Base-by-base conservation (phyloP, 345 rosid genomes). In the Ceriops decandra region DNA sequence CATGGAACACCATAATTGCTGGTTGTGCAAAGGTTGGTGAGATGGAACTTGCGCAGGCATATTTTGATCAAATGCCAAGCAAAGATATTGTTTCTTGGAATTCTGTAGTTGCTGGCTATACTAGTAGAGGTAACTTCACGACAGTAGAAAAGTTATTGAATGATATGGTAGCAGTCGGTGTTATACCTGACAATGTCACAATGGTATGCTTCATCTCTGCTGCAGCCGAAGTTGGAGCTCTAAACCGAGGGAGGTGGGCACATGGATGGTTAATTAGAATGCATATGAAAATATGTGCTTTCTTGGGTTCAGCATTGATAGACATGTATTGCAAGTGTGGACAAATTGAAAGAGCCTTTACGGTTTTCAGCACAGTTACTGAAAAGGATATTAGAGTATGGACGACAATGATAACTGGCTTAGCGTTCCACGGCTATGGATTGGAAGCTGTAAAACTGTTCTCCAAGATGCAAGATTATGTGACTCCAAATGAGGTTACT, bases 391-490 rank as follows among this genome's bases (percentile, higher is more conserved):
- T 54, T 24, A 62, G 61, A 7, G 47, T 42, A 53, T 74, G 72
- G 77, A 74, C 77, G 1, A 32, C 77, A 20, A 68, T 74, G 77
- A 74, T 68, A 15, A 42, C 63, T 7, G 77, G 72, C 16, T 68
- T 74, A 22, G 77, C 77, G 30, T 68, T 74, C 51, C 72, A 68
- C 62, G 77, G 77, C 46, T 62, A 56, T 32, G 77, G 77, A 67
- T 57, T 35, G 26, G 68, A 68, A 63, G 72, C 72, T 9, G 26
- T 68, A 49, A 42, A 74, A 32, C 68, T 74, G 30, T 68, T 68
- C 30, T 74, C 53, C 20, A 56, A 62, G 60, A 74, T 68, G 77
- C 72, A 74, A 36, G 53, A 58, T 21, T 8, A 57, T 24, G 64
- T 17, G 35, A 57, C 19, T 47, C 77, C 77, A 56, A 64, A 74